These are phyloP conservation scores for Oryza coarctata DNA, from an alignment of 176 grass and related monocot genomes.

Conservation along the genomic window DNA sequence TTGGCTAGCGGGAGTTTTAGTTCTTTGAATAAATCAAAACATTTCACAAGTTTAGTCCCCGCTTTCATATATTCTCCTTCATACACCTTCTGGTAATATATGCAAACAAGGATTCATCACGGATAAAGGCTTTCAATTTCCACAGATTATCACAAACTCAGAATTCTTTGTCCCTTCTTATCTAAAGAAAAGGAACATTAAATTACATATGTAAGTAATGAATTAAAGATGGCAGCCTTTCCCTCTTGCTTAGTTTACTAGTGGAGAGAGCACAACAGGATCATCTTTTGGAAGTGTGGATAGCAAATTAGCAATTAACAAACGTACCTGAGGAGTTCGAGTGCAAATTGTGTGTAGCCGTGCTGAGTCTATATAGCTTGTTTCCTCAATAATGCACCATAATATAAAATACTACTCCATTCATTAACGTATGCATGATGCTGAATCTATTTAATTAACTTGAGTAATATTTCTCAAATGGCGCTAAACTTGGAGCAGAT, in stretches of 20 bases:
- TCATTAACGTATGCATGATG: background rate
- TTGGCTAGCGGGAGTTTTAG: no score
- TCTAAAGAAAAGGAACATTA: background rate
- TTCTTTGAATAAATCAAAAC: no score
- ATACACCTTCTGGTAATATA: no score
- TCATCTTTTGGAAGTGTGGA: background rate
- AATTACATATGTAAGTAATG: background rate
- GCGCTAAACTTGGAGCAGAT: conserved; percentile 17
- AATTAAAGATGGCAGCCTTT: conserved; percentile 50
- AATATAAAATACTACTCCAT: background rate
- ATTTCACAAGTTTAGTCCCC: no score
- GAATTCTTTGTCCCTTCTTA: no score
- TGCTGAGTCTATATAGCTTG: conserved; percentile 20
- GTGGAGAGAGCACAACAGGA: conserved; percentile 5
- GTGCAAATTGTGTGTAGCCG: background rate
- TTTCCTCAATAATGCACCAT: background rate
- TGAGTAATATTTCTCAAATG: conserved; percentile 9
- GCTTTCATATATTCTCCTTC: no score
- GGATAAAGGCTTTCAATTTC: no score
- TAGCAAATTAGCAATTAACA: conserved; percentile 5
- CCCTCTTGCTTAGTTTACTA: conserved; percentile 29
- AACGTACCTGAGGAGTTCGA: conserved; percentile 29
- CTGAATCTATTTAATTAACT: background rate
- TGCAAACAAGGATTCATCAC: no score
- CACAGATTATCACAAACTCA: no score